A percentile compares a stretch with the other conserved stretches of the same genome.
These are phyloP conservation scores for Pseudogymnoascus sp. DNA, from an alignment of 2,329 filamentous ascomycete species.

Conservation along the genomic window DNA sequence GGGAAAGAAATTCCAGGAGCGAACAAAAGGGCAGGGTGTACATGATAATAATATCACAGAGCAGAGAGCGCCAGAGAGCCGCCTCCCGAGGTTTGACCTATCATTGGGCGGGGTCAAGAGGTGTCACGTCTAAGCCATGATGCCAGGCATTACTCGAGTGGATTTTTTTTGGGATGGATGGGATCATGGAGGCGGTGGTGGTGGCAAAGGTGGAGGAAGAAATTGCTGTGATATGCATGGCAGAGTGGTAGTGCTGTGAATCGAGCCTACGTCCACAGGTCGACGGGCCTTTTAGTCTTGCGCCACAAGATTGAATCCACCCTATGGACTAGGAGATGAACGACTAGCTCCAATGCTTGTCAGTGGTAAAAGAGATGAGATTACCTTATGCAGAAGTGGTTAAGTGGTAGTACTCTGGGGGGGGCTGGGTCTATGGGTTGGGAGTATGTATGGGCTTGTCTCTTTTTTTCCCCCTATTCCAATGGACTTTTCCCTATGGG, in stretches of 20 bases:
- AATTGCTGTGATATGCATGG: slow-evolving; percentile 7
- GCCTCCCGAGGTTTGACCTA: slow-evolving; percentile 1
- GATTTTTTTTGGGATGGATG: slow-evolving; percentile 4
- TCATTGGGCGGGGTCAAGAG: slow-evolving; percentile 3
- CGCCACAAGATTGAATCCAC: slow-evolving; percentile 7
- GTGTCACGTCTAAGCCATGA: slow-evolving; percentile 9
- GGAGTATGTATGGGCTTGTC: background rate
- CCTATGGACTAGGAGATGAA: background rate
- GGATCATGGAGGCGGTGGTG: slow-evolving; percentile 6
- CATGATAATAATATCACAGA: slow-evolving; percentile 7
- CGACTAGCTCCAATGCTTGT: slow-evolving; percentile 6
- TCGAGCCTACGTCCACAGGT: background rate
- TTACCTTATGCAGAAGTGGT: slow-evolving; percentile 5
- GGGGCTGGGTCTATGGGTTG: no score
- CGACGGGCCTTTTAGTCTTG: slow-evolving; percentile 4
- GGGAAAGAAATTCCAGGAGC: slow-evolving; percentile 5
- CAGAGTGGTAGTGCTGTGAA: slow-evolving; percentile 8
- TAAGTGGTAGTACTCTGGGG: background rate
- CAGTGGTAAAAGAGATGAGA: slow-evolving; percentile 8
- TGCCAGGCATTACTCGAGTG: slow-evolving; percentile 8
- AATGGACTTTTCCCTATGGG: background rate
- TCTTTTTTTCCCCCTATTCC: background rate
- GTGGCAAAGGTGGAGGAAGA: slow-evolving; percentile 8
- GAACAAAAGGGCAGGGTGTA: slow-evolving; percentile 8
- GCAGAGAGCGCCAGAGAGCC: background rate